These are phyloP conservation scores for Leccinum subtestaceum DNA, from an alignment of 768 basidiomycete genomes.

Conservation along the genomic window DNA sequence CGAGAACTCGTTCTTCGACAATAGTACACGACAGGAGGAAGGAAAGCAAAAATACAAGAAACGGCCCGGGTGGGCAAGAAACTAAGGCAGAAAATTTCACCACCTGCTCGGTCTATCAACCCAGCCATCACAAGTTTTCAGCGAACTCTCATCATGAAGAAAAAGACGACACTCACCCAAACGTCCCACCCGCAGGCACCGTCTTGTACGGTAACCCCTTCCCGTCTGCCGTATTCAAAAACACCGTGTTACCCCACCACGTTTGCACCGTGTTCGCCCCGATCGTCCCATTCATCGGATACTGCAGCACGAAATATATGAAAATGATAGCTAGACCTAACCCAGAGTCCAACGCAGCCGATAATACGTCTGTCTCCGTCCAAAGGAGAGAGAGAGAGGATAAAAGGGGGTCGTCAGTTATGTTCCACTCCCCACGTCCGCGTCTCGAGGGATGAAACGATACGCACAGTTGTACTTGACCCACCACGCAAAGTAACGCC, in stretches of 20 bases:
- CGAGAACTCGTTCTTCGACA: neutral
- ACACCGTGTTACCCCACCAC: slow-evolving; percentile 72
- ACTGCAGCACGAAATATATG: slow-evolving; percentile 63
- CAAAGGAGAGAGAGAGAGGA: neutral
- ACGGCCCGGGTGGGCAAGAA: neutral
- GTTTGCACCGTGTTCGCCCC: slow-evolving; percentile 48
- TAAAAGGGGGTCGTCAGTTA: slow-evolving; percentile 14
- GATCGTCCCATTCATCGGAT: slow-evolving; percentile 58
- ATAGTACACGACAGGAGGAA: slow-evolving; percentile 44
- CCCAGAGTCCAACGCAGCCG: slow-evolving; percentile 69
- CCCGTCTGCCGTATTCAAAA: slow-evolving; percentile 22
- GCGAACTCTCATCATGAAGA: neutral
- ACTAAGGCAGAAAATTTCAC: neutral
- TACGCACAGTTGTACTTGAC: slow-evolving; percentile 48
- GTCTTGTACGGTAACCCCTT: slow-evolving; percentile 9
- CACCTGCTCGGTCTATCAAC: slow-evolving; percentile 9
- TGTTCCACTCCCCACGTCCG: neutral
- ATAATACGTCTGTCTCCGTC: slow-evolving; percentile 51
- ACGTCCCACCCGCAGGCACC: slow-evolving; percentile 18
- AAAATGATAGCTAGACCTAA: slow-evolving; percentile 53
- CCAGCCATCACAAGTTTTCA: slow-evolving; percentile 1
- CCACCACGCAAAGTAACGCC: slow-evolving; percentile 66
- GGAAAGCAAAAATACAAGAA: slow-evolving; percentile 35
- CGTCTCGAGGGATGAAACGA: neutral
- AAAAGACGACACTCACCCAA: slow-evolving; percentile 25